phyloP scores from a whole-genome alignment of 768 basidiomycete genomes.

The Xerocomellus chrysenteron region DNA sequence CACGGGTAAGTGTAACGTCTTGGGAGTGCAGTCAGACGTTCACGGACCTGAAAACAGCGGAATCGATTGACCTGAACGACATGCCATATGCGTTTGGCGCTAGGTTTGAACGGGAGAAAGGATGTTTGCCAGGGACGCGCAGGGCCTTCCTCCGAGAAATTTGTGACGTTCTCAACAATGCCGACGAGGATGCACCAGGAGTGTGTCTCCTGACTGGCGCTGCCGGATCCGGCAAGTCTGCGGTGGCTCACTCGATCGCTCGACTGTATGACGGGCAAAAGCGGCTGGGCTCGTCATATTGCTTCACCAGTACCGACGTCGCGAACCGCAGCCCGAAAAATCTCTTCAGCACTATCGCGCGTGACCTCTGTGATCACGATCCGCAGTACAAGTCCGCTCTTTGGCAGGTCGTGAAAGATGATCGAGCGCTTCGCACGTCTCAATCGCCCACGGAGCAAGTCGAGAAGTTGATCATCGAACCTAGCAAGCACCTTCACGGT shows the following conservation, averaged over 20 bases:
- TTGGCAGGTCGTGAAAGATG: conserved; percentile 1
- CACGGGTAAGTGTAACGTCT: background rate
- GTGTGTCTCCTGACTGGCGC: too few species aligned
- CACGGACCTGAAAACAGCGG: background rate
- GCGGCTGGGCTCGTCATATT: conserved; percentile 25
- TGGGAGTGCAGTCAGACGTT: background rate
- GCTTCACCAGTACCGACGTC: conserved; percentile 7
- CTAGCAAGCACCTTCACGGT: conserved; percentile 10
- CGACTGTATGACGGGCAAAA: conserved; percentile 5
- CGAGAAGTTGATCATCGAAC: conserved; percentile 19
- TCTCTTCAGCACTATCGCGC: conserved; percentile 27
- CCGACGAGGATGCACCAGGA: background rate
- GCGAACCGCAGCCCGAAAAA: conserved; percentile 5
- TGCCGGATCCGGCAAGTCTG: background rate
- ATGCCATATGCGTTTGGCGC: conserved; percentile 10
- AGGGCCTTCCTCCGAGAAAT: background rate
- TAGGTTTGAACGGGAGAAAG: conserved; percentile 1
- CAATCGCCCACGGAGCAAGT: conserved; percentile 13
- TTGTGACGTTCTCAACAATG: background rate
- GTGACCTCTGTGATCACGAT: conserved; percentile 24
- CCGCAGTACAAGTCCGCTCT: conserved; percentile 10
- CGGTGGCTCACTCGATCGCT: conserved; percentile 13
- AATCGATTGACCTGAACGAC: conserved; percentile 3
- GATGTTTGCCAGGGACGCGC: conserved; percentile 1
- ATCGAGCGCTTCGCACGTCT: conserved; percentile 1